phyloP scores from a whole-genome alignment of 2,329 filamentous ascomycete species.

The Pestalotiopsis fici region DNA sequence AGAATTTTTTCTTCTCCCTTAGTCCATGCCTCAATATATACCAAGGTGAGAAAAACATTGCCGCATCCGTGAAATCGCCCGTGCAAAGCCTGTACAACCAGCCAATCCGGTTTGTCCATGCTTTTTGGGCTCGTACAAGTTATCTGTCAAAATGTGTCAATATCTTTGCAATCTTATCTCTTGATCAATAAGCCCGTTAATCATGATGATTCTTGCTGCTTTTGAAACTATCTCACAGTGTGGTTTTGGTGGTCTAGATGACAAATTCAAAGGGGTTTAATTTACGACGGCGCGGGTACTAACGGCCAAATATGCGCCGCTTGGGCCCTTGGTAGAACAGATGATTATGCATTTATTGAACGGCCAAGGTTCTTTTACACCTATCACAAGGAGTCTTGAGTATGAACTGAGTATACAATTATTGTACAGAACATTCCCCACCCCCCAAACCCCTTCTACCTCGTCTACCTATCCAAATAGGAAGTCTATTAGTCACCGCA shows the following conservation, averaged over 20 bases:
- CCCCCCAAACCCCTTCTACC: too few relatives aligned
- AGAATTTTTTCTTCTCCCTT: neutral
- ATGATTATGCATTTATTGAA: too few relatives aligned
- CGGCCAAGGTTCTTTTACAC: too few relatives aligned
- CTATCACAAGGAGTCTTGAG: too few relatives aligned
- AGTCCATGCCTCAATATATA: neutral
- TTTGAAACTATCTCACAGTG: neutral
- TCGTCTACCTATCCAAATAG: too few relatives aligned
- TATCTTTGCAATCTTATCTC: neutral
- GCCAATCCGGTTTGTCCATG: neutral
- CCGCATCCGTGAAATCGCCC: neutral
- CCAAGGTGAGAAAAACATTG: neutral
- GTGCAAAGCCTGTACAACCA: neutral
- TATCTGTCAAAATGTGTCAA: neutral
- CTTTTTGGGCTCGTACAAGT: neutral
- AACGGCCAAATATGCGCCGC: neutral
- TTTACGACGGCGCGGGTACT: neutral
- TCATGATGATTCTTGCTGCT: neutral
- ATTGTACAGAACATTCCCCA: too few relatives aligned
- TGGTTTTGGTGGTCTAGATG: neutral
- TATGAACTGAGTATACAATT: too few relatives aligned
- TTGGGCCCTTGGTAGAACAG: neutral
- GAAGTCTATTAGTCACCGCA: too few relatives aligned
- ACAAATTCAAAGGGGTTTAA: neutral
- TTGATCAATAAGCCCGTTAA: neutral